A percentile compares a stretch with the other conserved stretches of the same genome.
These are phyloP conservation scores for Paraphaeosphaeria sporulosa DNA, from an alignment of 2,329 filamentous ascomycete species.

Conservation along the genomic window DNA sequence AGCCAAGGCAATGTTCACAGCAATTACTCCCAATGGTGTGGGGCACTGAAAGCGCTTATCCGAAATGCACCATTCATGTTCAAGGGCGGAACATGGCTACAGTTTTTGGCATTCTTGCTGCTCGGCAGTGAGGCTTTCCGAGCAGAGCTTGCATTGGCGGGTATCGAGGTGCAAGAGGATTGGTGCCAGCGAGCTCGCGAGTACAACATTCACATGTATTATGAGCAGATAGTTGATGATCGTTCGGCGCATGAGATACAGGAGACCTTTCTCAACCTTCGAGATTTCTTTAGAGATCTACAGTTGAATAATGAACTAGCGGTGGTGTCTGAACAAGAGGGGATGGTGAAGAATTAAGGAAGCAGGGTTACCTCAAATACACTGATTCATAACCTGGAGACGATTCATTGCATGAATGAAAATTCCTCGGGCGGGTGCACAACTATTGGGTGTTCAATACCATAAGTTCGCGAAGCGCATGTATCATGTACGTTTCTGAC, in stretches of 20 bases:
- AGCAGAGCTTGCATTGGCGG: slow-evolving; percentile 4
- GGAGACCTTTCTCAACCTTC: slow-evolving; percentile 17
- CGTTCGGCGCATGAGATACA: slow-evolving; percentile 18
- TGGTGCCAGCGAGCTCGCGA: slow-evolving; percentile 12
- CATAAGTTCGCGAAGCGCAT: too few relatives aligned
- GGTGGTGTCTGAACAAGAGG: background rate
- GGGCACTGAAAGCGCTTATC: background rate
- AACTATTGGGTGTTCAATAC: too few relatives aligned
- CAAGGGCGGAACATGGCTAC: slow-evolving; percentile 17
- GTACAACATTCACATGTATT: slow-evolving; percentile 20
- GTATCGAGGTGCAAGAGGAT: slow-evolving; percentile 16
- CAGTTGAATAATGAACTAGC: background rate
- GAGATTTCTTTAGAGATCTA: slow-evolving; percentile 19
- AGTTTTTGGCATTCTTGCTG: slow-evolving; percentile 15
- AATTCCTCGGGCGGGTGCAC: too few relatives aligned
- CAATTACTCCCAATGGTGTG: slow-evolving; percentile 7
- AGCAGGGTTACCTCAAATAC: background rate
- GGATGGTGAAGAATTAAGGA: background rate
- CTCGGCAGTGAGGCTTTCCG: slow-evolving; percentile 9
- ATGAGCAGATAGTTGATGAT: slow-evolving; percentile 17
- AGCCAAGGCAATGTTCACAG: slow-evolving; percentile 1
- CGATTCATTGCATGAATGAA: background rate
- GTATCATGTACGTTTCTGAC: too few relatives aligned
- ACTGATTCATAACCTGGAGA: background rate
- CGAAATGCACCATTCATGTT: slow-evolving; percentile 16